Conservation (phyloP, 352 stramenopile genomes). For the Elongisporangium prolatum region DNA sequence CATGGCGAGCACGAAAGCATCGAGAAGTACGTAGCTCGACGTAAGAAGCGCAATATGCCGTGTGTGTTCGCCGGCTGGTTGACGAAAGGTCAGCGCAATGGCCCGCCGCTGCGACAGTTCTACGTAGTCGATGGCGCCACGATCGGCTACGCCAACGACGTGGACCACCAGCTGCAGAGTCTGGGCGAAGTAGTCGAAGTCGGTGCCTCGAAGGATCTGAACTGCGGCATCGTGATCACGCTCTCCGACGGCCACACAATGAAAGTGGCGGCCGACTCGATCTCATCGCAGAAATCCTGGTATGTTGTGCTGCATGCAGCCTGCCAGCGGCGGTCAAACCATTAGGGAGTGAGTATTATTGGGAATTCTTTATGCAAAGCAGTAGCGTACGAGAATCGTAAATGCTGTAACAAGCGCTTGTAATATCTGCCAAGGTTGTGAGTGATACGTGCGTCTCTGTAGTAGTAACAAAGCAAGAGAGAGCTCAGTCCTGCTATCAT, state of each 20-base stretch:
- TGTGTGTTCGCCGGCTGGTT: constrained; percentile 80
- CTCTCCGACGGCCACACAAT: constrained; percentile 54
- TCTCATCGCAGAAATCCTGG: constrained; percentile 64
- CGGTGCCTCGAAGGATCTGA: constrained; percentile 47
- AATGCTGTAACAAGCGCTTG: background rate
- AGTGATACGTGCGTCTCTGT: background rate
- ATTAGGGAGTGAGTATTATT: background rate
- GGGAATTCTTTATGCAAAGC: background rate
- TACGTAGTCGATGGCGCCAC: constrained; percentile 72
- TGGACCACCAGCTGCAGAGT: constrained; percentile 70
- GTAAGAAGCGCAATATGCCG: constrained; percentile 58
- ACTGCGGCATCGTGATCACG: constrained; percentile 65
- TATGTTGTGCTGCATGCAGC: constrained; percentile 19
- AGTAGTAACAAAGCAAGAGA: background rate
- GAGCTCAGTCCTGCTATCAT: constrained; percentile 17
- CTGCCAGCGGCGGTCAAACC: background rate
- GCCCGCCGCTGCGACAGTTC: constrained; percentile 50
- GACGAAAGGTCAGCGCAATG: constrained; percentile 39
- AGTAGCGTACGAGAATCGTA: background rate
- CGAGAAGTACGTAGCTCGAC: constrained; percentile 63
- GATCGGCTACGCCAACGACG: constrained; percentile 70
- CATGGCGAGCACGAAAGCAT: constrained; percentile 52
- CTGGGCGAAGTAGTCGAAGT: constrained; percentile 65
- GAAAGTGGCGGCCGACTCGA: constrained; percentile 68
- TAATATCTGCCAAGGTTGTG: background rate